Base-by-base conservation (phyloP, 2,329 filamentous ascomycete genomes). In the Phaeosphaeriaceae sp. region DNA sequence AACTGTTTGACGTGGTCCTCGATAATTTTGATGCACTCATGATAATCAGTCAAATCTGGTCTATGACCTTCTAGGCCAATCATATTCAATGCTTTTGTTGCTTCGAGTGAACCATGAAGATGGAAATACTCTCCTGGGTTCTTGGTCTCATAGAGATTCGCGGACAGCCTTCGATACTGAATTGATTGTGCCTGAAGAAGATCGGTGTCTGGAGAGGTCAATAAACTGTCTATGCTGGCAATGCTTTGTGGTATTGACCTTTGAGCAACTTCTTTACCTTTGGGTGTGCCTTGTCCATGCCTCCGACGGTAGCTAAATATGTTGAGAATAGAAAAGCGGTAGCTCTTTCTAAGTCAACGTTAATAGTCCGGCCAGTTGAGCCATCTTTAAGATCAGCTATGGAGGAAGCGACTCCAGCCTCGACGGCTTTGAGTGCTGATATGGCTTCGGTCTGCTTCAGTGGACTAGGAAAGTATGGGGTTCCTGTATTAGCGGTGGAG, bases 61-160 rank as follows among this genome's bases (percentile, higher is more conserved):
- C 82, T 76, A 46, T 84, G 79, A 0, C 85, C 77, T 41, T 85
- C 81, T 4, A 90, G 73, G 0, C 86, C 87, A 58, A 90, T 81
- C 87, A 90, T 90, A 36, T 82, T 78, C 21, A 90, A 74, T 0
- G 87, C 88, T 6, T 82, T 86, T 8, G 83, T 85, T 3, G 88
- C 87, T 58, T 90, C 87, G 0, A 91, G 73, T 0, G 87, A 90
- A 36, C 88, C 87, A 66, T 90, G 88, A 20, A 90, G 87, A 63
- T 91, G 88, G 64, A 88, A 91, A 63, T 84, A 90, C 64, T 87
- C 79, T n/a, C 81, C 83, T 1, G 78, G 73, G n/a, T 78, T 80
- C 66, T 83, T 86, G 7, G 87, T 89, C 61, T 82, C 79, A 72
- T 90, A 90, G 1, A 90, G 73, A 52, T 89, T 89, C 12, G 87